phyloP scores from a whole-genome alignment of 805 yeast species.

The Kuraishia hungarica region DNA sequence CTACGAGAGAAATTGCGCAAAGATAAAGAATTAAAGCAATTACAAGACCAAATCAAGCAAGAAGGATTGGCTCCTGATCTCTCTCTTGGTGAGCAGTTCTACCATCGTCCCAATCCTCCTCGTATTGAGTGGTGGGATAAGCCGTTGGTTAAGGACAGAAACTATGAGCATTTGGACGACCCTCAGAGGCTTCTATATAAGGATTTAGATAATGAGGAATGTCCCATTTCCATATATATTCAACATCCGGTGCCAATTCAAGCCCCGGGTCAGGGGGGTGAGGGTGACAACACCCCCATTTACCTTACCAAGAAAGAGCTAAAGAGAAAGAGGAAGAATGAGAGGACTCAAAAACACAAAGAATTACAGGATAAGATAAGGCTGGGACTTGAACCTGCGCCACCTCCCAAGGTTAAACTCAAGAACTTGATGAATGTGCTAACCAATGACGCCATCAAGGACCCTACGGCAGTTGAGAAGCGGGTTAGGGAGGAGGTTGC shows the following conservation, averaged over 20 bases:
- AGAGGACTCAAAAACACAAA: conserved; percentile 51
- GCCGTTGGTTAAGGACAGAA: conserved; percentile 33
- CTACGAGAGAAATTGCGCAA: conserved; percentile 31
- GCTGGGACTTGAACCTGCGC: conserved; percentile 79
- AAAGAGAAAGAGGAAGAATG: conserved; percentile 64
- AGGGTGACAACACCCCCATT: conserved; percentile 25
- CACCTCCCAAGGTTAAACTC: conserved; percentile 80
- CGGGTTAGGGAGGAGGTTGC: conserved; percentile 62
- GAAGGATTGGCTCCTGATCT: conserved; percentile 44
- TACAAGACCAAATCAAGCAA: conserved; percentile 18
- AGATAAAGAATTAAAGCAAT: conserved; percentile 24
- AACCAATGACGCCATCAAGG: conserved; percentile 77
- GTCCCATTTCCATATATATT: conserved; percentile 58
- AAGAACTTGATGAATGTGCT: conserved; percentile 80
- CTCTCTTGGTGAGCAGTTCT: conserved; percentile 47
- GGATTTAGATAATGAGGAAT: conserved; percentile 26
- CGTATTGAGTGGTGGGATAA: conserved; percentile 86
- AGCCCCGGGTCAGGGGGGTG: conserved; percentile 28
- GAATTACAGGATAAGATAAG: conserved; percentile 72
- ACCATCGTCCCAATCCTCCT: conserved; percentile 46
- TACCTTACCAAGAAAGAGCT: conserved; percentile 70
- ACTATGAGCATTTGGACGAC: conserved; percentile 27
- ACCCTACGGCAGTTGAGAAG: conserved; percentile 82
- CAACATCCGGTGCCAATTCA: conserved; percentile 73
- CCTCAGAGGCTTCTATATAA: conserved; percentile 21